Conservation (phyloP, 2,329 filamentous ascomycete species). For the Penicillium sp. region DNA sequence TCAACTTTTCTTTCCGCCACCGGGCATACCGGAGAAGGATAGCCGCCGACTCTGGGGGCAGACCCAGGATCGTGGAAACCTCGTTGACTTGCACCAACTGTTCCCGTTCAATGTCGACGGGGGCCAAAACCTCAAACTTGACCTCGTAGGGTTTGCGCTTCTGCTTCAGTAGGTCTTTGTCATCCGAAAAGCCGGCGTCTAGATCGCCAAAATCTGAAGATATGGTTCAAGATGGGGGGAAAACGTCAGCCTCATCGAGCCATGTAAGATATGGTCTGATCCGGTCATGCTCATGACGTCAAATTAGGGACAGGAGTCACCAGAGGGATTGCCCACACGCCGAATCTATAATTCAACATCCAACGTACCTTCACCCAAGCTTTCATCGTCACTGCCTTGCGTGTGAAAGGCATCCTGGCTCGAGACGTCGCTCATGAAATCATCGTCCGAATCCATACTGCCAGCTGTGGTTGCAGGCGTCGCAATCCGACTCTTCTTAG, state of each 20-base stretch:
- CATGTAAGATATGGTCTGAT: neutral
- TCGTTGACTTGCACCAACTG: slow-evolving; percentile 83
- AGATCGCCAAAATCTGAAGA: slow-evolving; percentile 51
- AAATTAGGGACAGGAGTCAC: neutral
- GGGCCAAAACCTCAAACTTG: slow-evolving; percentile 73
- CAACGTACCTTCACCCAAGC: slow-evolving; percentile 37
- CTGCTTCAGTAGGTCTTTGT: slow-evolving; percentile 65
- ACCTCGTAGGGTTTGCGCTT: slow-evolving; percentile 74
- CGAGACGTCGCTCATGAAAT: slow-evolving; percentile 78
- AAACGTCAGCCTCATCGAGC: slow-evolving; percentile 1
- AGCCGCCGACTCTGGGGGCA: slow-evolving; percentile 81
- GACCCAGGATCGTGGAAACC: slow-evolving; percentile 83
- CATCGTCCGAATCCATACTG: slow-evolving; percentile 92
- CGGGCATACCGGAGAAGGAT: slow-evolving; percentile 83
- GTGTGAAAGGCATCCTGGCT: slow-evolving; percentile 63
- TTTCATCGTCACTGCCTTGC: slow-evolving; percentile 68
- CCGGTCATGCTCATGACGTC: neutral
- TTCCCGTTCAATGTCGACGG: slow-evolving; percentile 73
- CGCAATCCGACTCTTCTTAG: slow-evolving; percentile 30
- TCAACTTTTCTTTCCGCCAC: slow-evolving; percentile 94
- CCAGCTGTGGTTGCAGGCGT: slow-evolving; percentile 40
- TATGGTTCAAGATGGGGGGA: too few species aligned
- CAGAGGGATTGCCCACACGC: too few species aligned
- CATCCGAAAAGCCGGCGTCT: slow-evolving; percentile 58
- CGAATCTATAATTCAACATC: too few species aligned